Evolutionary conservation across 108 stramenopile genomes (phyloP), one percentile per base, ranked within the genome.

Genomic region (Stephanodiscus minutulus): DNA sequence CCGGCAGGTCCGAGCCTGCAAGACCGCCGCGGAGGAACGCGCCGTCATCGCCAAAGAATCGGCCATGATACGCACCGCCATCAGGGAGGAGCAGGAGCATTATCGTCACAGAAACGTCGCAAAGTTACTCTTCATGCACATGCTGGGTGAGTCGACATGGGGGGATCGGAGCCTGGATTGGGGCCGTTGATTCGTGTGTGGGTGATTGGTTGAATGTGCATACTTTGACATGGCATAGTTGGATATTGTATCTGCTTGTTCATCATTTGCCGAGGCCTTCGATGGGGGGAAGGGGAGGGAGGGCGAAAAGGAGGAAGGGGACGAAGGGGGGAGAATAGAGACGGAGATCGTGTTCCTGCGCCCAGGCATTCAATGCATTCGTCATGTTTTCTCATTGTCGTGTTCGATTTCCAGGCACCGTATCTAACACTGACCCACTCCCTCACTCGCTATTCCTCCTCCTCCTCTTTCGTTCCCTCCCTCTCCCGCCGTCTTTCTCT

Each of bases 121-220:
- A 44, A 99, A 99, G 80, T 86, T 99, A 17, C 82, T 99, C n/a
- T 99, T 97, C 72, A 98, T 99, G 83, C 98, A 99, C 83, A 99
- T 99, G 99, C 82, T 99, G 20, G 96, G 91, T 90, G 85, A 74
- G 83, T 84, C 17, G 1, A 21, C 53, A 9, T 39, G 18, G 36
- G 56, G 3, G 54, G 35, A 55, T 2, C 53, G 47, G 47, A 33
- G 31, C 2, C 5, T 33, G 31, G 31, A 5, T 5, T 33, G 31
- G 31, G 31, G 31, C 3, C 31, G 5, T n/a, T n/a, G 31, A 33
- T 5, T 33, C 31, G 31, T 2, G 31, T 2, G 31, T 33, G 3
- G 31, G 2, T 33, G 31, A 2, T 33, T 5, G 31, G 31, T 39
- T 8, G 39, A 35, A 8, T 39, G 9, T 39, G 7, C 39, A 39